phyloP scores from a whole-genome alignment of 805 yeast species.

The Yamadazyma paraphyllophila region DNA sequence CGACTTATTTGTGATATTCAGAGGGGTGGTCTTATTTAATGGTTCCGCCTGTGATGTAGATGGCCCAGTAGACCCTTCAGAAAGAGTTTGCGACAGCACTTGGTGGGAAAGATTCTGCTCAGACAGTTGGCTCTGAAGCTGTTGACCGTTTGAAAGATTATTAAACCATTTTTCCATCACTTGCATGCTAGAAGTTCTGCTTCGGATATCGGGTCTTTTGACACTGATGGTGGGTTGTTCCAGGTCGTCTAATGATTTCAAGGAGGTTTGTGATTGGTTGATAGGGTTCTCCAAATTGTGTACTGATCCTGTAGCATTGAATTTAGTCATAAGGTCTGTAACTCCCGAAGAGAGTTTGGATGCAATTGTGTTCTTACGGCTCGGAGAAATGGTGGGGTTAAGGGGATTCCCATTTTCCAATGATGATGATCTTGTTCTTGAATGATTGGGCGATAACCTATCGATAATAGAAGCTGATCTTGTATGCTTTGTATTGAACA shows the following conservation, averaged over 20 bases:
- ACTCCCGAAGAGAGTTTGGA: slow-evolving; percentile 41
- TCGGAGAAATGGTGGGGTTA: slow-evolving; percentile 13
- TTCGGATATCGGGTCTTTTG: slow-evolving; percentile 26
- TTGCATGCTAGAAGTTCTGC: slow-evolving; percentile 39
- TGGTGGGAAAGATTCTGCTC: neutral
- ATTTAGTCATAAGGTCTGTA: slow-evolving; percentile 41
- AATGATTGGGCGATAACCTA: slow-evolving; percentile 33
- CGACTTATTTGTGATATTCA: neutral
- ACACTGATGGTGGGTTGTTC: slow-evolving; percentile 3
- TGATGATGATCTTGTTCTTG: slow-evolving; percentile 40
- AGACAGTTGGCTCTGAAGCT: slow-evolving; percentile 3
- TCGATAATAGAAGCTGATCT: slow-evolving; percentile 27
- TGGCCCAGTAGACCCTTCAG: neutral
- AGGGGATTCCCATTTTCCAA: slow-evolving; percentile 7
- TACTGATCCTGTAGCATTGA: slow-evolving; percentile 18
- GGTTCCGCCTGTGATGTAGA: neutral
- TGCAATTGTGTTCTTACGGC: slow-evolving; percentile 32
- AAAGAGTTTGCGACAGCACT: neutral
- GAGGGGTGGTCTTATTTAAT: neutral
- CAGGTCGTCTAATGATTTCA: slow-evolving; percentile 30
- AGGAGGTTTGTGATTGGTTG: slow-evolving; percentile 28
- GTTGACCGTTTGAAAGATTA: slow-evolving; percentile 21
- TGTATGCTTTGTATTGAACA: slow-evolving; percentile 10
- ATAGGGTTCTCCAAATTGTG: neutral
- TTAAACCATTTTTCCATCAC: slow-evolving; percentile 45